These are phyloP conservation scores for Penicillium argentinense DNA, from an alignment of 495 filamentous ascomycete genomes.

Conservation along the genomic window DNA sequence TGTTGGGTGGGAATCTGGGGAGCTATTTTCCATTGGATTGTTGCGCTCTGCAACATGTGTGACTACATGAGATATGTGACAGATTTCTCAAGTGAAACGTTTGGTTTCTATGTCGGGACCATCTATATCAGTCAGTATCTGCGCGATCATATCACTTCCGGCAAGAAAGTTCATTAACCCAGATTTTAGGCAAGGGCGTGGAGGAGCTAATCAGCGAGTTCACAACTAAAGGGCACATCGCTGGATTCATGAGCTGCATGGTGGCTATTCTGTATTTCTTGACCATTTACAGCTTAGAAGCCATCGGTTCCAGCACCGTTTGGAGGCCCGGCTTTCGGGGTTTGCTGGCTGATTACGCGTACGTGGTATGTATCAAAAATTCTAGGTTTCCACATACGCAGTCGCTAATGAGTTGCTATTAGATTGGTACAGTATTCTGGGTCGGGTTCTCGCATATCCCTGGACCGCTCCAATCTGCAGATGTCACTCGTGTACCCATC, in stretches of 20 bases:
- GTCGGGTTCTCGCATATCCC: slow-evolving; percentile 72
- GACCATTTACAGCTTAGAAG: slow-evolving; percentile 17
- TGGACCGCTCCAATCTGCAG: slow-evolving; percentile 61
- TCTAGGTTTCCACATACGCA: background rate
- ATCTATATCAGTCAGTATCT: slow-evolving; percentile 69
- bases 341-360: slow-evolving; percentile 22
- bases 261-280: slow-evolving; percentile 22
- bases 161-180: background rate
- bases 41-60: slow-evolving; percentile 69
- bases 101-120: slow-evolving; percentile 76
- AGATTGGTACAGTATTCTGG: slow-evolving; percentile 72
- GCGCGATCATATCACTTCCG: slow-evolving; percentile 27
- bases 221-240: slow-evolving; percentile 2
- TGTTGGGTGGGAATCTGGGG: slow-evolving; percentile 75
- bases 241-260: slow-evolving; percentile 16
- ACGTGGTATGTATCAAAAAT: slow-evolving; percentile 11
- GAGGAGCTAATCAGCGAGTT: slow-evolving; percentile 23
- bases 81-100: slow-evolving; percentile 72
- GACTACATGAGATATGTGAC: slow-evolving; percentile 73
- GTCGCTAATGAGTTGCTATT: background rate
- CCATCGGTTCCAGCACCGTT: slow-evolving; percentile 16
- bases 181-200: slow-evolving; percentile 17
- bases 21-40: slow-evolving; percentile 66
- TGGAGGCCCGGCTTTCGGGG: slow-evolving; percentile 13
- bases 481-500: slow-evolving; percentile 59